Conservation (phyloP, 139 green algal species). For the Volvox africanus region DNA sequence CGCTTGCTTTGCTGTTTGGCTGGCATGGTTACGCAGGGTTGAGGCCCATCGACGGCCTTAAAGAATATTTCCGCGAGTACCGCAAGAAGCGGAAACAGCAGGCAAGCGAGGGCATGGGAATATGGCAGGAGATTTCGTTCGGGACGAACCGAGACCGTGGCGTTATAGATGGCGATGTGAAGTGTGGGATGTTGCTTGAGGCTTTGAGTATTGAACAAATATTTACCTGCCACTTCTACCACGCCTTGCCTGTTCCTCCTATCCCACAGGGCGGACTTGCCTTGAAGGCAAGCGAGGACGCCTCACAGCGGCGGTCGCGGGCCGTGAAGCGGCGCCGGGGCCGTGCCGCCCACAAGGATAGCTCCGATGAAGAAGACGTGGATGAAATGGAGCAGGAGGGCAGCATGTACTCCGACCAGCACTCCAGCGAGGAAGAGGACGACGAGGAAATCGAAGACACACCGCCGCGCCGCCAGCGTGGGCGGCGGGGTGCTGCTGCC, state of each 20-base stretch:
- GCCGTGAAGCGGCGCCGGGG: not conserved
- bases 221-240: not conserved
- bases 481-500: not conserved
- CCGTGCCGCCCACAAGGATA: not conserved
- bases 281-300: slow-evolving; percentile 13
- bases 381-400: not conserved
- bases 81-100: slow-evolving; percentile 48
- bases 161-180: too few species aligned
- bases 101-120: not conserved
- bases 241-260: not conserved
- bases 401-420: not conserved
- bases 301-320: not conserved
- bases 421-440: not conserved
- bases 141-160: too few species aligned
- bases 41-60: slow-evolving; percentile 33
- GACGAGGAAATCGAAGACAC: not conserved
- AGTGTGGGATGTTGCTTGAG: too few species aligned
- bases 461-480: not conserved
- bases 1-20: too few species aligned
- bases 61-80: slow-evolving; percentile 46
- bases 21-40: not conserved
- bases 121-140: too few species aligned
- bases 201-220: too few species aligned
- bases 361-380: slow-evolving; percentile 7
- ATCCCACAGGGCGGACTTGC: slow-evolving; percentile 20